A percentile compares a stretch with the other conserved stretches of the same genome.
phyloP scores from a whole-genome alignment of 495 filamentous ascomycete species.

The Elasticomyces elasticus region DNA sequence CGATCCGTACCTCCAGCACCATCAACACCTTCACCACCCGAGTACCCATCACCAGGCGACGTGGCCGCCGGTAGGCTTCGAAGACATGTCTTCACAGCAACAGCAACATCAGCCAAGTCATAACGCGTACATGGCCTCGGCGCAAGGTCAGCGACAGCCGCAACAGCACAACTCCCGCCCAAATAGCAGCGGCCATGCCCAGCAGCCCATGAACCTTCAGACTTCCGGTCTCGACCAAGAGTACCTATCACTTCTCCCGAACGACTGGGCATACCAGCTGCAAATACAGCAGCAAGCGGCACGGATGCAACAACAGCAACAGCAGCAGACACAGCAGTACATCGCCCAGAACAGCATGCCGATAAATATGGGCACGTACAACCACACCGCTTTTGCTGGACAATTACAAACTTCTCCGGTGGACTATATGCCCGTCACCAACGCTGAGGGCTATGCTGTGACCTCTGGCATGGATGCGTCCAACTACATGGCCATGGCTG shows the following conservation, averaged over 20 bases:
- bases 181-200: slow-evolving; percentile 7
- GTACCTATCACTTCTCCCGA: slow-evolving; percentile 31
- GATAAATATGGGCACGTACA: slow-evolving; percentile 31
- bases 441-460: slow-evolving; percentile 41
- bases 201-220: slow-evolving; percentile 17
- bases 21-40: neutral
- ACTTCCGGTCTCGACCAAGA: slow-evolving; percentile 9
- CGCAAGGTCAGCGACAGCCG: slow-evolving; percentile 6
- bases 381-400: slow-evolving; percentile 38
- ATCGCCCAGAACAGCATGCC: slow-evolving; percentile 22
- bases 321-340: slow-evolving; percentile 38
- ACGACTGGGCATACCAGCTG: slow-evolving; percentile 40
- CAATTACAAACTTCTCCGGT: slow-evolving; percentile 51
- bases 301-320: slow-evolving; percentile 36
- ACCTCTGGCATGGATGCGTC: slow-evolving; percentile 52
- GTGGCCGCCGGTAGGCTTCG: slow-evolving; percentile 23
- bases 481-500: slow-evolving; percentile 57
- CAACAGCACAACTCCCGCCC: slow-evolving; percentile 13
- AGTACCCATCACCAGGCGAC: slow-evolving; percentile 1
- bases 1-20: slow-evolving; percentile 4
- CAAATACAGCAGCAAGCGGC: slow-evolving; percentile 42
- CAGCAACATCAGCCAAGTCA: slow-evolving; percentile 7
- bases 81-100: slow-evolving; percentile 18
- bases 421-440: slow-evolving; percentile 60
- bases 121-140: slow-evolving; percentile 3